Conservation (phyloP, 495 filamentous ascomycete genomes). For the Chaetomium tenue region DNA sequence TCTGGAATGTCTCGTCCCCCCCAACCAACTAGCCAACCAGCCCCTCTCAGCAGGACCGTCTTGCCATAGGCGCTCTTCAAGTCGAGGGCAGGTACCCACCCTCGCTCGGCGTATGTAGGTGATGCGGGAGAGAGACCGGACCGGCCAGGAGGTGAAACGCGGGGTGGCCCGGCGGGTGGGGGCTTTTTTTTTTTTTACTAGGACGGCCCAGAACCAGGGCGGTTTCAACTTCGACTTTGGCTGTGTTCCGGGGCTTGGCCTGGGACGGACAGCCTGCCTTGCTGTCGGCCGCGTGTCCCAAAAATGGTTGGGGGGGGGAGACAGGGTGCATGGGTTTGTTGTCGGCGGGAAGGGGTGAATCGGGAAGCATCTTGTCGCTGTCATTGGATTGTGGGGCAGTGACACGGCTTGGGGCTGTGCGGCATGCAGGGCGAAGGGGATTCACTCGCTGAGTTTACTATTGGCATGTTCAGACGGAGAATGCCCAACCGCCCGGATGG, state of each 20-base stretch:
- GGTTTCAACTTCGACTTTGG: slow-evolving; percentile 20
- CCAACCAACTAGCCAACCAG: too few species aligned
- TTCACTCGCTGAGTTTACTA: neutral
- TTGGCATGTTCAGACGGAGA: neutral
- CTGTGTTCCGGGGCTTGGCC: slow-evolving; percentile 14
- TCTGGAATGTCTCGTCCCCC: neutral
- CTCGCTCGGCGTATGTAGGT: neutral
- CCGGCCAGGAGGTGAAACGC: slow-evolving; percentile 21
- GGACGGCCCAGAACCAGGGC: slow-evolving; percentile 13
- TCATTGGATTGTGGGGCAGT: slow-evolving; percentile 3
- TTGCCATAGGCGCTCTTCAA: neutral
- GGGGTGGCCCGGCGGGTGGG: slow-evolving; percentile 5
- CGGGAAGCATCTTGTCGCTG: neutral
- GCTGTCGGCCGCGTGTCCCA: neutral
- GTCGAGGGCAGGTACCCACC: too few species aligned
- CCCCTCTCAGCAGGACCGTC: neutral
- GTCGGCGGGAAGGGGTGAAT: neutral
- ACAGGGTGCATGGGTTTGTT: neutral
- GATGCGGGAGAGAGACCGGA: slow-evolving; percentile 15
- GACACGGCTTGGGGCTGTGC: slow-evolving; percentile 2
- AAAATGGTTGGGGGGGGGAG: neutral
- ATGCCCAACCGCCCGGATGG: neutral
- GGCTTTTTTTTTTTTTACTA: too few species aligned
- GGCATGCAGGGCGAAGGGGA: neutral
- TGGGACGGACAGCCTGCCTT: neutral